A percentile compares a stretch with the other conserved stretches of the same genome.
Evolutionary conservation across 805 yeast genomes (phyloP).

Genomic region (Candida taoyuanica): DNA sequence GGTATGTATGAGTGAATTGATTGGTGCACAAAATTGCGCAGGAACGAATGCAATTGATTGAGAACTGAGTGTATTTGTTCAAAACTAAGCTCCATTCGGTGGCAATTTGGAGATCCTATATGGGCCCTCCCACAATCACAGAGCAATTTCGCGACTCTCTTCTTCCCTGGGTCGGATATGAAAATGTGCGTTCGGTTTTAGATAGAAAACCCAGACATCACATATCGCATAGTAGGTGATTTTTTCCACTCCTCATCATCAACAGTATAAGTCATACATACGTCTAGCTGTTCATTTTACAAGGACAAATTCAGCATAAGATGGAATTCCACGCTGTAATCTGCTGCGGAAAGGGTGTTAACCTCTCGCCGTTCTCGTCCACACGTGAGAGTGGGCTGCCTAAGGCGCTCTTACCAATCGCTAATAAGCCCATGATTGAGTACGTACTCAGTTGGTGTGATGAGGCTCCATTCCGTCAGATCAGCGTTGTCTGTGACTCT

Average conservation of each 20-base stretch:
- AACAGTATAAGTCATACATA: too few species aligned
- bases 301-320: too few species aligned
- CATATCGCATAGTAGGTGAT: too few species aligned
- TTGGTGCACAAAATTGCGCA: too few species aligned
- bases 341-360: constrained; percentile 80
- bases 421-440: constrained; percentile 82
- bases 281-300: too few species aligned
- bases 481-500: constrained; percentile 56
- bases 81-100: not conserved
- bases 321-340: constrained; percentile 92
- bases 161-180: too few species aligned
- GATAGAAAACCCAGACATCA: too few species aligned
- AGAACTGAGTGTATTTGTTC: not conserved
- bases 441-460: constrained; percentile 93
- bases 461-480: constrained; percentile 68
- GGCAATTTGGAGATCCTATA: constrained; percentile 3
- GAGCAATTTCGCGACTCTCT: too few species aligned
- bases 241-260: constrained; percentile 2
- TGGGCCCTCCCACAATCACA: not conserved
- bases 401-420: constrained; percentile 86
- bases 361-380: constrained; percentile 66
- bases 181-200: too few species aligned
- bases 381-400: constrained; percentile 60
- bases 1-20: too few species aligned
- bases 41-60: not conserved